phyloP scores from a whole-genome alignment of 2,329 filamentous ascomycete genomes.

The Aspergillus nomiae region DNA sequence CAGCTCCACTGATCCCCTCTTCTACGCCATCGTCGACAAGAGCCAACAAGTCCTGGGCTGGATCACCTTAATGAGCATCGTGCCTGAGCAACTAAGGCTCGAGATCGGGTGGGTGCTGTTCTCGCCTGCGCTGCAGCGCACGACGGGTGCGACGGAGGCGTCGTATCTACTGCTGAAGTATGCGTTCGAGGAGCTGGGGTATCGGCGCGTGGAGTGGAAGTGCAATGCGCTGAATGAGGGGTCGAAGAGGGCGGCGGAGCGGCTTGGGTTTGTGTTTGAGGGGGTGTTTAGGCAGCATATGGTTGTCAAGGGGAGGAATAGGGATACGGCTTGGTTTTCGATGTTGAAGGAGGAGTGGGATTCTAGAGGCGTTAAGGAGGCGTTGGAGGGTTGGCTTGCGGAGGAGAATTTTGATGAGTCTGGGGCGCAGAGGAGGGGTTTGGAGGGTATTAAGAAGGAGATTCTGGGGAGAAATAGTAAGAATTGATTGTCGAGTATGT shows the following conservation, averaged over 20 bases:
- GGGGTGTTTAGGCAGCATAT: conserved; percentile 64
- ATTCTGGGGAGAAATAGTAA: not conserved
- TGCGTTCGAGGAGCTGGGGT: conserved; percentile 57
- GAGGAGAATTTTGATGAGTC: not conserved
- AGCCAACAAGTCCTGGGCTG: not conserved
- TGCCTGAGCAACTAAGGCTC: not conserved
- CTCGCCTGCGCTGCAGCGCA: conserved; percentile 1
- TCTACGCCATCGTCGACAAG: not conserved
- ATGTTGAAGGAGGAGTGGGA: conserved; percentile 64
- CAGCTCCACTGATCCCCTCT: not conserved
- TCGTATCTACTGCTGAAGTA: conserved; percentile 47
- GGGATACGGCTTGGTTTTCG: conserved; percentile 64
- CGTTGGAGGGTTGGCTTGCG: not conserved
- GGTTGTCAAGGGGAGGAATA: conserved; percentile 54
- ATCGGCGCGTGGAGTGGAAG: conserved; percentile 66
- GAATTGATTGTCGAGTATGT: no score
- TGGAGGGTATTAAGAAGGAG: not conserved
- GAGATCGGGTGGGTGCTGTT: conserved; percentile 4
- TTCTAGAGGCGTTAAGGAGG: conserved; percentile 12
- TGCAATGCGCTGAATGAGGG: conserved; percentile 59
- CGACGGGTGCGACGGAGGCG: not conserved
- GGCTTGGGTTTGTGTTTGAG: conserved; percentile 62
- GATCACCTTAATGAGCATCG: conserved; percentile 1
- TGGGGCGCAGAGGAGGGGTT: not conserved
- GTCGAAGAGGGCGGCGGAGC: conserved; percentile 56